A percentile compares a stretch with the other conserved stretches of the same genome.
These are phyloP conservation scores for Oryza longistaminata DNA, from an alignment of 176 grass and related monocot genomes.

Conservation along the genomic window DNA sequence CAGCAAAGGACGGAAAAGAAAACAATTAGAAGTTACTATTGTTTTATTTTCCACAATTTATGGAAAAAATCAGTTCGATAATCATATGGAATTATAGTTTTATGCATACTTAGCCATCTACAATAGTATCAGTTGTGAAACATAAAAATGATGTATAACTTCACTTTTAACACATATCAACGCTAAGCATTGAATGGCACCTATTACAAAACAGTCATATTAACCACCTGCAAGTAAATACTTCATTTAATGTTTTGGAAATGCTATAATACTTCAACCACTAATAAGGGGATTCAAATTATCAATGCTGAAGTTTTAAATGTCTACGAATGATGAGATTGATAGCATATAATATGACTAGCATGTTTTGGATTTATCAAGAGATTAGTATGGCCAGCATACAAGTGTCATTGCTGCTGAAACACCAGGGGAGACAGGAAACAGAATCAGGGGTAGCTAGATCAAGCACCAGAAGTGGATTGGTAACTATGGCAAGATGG, in stretches of 20 bases:
- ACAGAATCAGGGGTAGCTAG: not conserved
- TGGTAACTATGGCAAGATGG: not conserved
- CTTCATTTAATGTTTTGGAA: not conserved
- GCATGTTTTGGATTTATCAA: not conserved
- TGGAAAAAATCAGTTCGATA: not conserved
- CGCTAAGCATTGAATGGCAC: not conserved
- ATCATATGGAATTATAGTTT: not conserved
- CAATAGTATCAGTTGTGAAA: not conserved
- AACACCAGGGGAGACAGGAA: not conserved
- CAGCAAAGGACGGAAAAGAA: not conserved
- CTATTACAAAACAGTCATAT: not conserved
- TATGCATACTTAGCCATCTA: not conserved
- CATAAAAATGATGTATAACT: not conserved
- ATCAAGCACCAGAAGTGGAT: not conserved
- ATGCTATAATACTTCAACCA: constrained; percentile 1
- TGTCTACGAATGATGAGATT: not conserved
- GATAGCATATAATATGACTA: constrained; percentile 3
- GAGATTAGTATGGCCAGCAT: not conserved
- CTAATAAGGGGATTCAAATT: constrained; percentile 12
- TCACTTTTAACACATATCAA: not conserved
- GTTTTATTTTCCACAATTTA: constrained; percentile 20
- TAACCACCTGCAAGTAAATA: not conserved
- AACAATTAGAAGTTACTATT: not conserved
- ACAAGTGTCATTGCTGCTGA: not conserved
- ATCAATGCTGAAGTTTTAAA: constrained; percentile 17